Percentiles rank a stretch among this genome's conserved stretches.
Conservation (phyloP, 2,329 filamentous ascomycete species). For the Chrysoporthe deuterocubensis region DNA sequence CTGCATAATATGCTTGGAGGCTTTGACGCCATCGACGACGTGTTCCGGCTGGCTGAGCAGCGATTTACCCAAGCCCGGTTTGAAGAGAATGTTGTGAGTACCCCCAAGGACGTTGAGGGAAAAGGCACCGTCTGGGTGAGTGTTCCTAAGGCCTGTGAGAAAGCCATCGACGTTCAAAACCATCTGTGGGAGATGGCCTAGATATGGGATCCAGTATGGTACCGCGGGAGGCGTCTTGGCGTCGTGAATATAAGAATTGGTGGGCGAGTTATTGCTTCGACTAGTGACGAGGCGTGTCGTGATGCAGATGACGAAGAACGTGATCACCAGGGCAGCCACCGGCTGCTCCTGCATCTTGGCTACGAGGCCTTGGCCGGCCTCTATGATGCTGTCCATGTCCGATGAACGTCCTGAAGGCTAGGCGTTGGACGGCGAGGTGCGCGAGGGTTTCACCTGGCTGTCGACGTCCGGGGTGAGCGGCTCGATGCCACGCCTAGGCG, state of each 20-base stretch:
- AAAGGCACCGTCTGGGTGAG: slow-evolving; percentile 42
- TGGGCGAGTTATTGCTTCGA: slow-evolving; percentile 4
- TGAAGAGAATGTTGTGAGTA: slow-evolving; percentile 41
- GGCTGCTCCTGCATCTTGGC: slow-evolving; percentile 17
- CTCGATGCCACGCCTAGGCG: neutral
- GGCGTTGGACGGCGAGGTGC: neutral
- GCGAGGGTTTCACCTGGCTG: neutral
- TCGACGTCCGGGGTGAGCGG: neutral
- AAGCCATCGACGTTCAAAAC: slow-evolving; percentile 36
- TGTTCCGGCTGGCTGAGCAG: slow-evolving; percentile 38
- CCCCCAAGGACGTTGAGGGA: slow-evolving; percentile 40
- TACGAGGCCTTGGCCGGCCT: slow-evolving; percentile 7
- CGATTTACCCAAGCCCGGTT: slow-evolving; percentile 36
- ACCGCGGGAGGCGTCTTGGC: slow-evolving; percentile 20
- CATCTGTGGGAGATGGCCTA: slow-evolving; percentile 43
- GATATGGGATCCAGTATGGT: slow-evolving; percentile 42
- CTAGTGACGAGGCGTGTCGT: slow-evolving; percentile 25
- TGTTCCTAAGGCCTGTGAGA: slow-evolving; percentile 37
- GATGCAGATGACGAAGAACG: slow-evolving; percentile 24
- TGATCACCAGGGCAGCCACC: slow-evolving; percentile 13
- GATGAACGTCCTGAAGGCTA: neutral
- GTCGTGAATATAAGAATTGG: neutral
- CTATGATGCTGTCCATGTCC: slow-evolving; percentile 13
- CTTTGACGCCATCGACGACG: slow-evolving; percentile 34
- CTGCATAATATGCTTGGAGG: slow-evolving; percentile 36